These are phyloP conservation scores for Cnidoscolus chayamansa DNA, from an alignment of 441 rosid genomes.

Conservation along the genomic window DNA sequence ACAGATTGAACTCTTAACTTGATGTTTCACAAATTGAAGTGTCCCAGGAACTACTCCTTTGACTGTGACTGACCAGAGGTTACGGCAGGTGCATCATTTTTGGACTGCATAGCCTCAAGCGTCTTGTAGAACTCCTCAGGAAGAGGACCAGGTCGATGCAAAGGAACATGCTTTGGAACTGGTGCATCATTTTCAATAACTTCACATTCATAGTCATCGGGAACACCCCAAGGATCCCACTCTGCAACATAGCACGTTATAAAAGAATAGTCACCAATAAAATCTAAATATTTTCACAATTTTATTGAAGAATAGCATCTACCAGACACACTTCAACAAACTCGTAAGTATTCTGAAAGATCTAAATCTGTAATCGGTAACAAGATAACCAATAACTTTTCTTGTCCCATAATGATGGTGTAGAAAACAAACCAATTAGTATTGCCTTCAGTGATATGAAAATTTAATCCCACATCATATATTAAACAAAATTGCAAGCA, in stretches of 20 bases:
- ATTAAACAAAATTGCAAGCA: neutral
- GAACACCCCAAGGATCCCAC: conserved; percentile 97
- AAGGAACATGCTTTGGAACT: conserved; percentile 84
- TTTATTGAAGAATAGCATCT: neutral
- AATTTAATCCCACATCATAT: neutral
- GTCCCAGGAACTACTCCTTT: conserved; percentile 34
- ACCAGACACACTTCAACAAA: neutral
- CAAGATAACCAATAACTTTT: neutral
- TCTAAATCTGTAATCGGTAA: neutral
- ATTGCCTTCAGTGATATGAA: neutral
- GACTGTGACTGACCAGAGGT: conserved; percentile 43
- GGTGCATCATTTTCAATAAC: conserved; percentile 82
- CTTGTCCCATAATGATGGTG: neutral
- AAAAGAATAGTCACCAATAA: neutral
- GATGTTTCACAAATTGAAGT: conserved; percentile 15
- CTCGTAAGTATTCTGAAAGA: neutral
- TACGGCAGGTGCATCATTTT: conserved; percentile 43
- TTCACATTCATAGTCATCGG: conserved; percentile 81
- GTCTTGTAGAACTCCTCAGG: conserved; percentile 81
- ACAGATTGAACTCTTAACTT: conserved; percentile 19
- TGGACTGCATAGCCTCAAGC: conserved; percentile 45
- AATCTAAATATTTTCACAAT: neutral
- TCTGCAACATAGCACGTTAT: conserved; percentile 36
- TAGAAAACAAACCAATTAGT: neutral
- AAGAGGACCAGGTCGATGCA: conserved; percentile 85